Conservation (phyloP, 257 asterid species). For the Nicotiana sylvestris region DNA sequence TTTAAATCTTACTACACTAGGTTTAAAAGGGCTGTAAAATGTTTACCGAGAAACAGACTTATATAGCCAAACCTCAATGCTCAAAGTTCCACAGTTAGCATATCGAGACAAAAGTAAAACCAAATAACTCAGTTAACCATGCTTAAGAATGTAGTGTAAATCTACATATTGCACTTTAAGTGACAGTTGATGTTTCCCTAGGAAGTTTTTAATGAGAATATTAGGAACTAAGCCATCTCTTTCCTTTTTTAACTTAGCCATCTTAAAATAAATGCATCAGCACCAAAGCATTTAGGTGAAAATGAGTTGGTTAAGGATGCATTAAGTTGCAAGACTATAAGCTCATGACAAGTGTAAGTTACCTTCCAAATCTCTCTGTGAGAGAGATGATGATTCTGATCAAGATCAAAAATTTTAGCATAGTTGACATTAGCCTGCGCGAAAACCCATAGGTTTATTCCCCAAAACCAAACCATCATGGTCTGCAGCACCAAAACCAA, state of each 20-base stretch:
- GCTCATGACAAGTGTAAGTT: not conserved
- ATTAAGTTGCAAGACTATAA: not conserved
- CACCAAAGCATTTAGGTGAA: not conserved
- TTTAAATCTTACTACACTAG: not conserved
- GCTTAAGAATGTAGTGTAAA: not conserved
- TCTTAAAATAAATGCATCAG: not conserved
- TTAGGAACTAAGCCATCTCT: not conserved
- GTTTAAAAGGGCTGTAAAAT: not conserved
- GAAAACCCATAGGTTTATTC: constrained; percentile 88
- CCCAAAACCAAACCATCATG: constrained; percentile 98
- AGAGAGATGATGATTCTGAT: constrained; percentile 88
- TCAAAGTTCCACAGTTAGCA: not conserved
- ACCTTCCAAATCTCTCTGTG: constrained; percentile 99
- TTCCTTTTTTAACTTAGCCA: not conserved
- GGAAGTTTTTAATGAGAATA: not conserved
- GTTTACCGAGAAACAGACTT: not conserved
- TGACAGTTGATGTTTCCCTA: not conserved
- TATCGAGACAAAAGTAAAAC: constrained; percentile 1
- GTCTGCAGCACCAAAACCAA: constrained; percentile 54
- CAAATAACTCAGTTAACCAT: constrained; percentile 2
- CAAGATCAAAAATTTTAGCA: constrained; percentile 86
- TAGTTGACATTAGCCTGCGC: constrained; percentile 69
- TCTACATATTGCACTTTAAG: not conserved
- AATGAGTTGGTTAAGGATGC: not conserved
- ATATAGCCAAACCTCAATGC: not conserved